Base-by-base conservation (phyloP, 2,329 filamentous ascomycete species). In the Bipolaris sorokiniana region DNA sequence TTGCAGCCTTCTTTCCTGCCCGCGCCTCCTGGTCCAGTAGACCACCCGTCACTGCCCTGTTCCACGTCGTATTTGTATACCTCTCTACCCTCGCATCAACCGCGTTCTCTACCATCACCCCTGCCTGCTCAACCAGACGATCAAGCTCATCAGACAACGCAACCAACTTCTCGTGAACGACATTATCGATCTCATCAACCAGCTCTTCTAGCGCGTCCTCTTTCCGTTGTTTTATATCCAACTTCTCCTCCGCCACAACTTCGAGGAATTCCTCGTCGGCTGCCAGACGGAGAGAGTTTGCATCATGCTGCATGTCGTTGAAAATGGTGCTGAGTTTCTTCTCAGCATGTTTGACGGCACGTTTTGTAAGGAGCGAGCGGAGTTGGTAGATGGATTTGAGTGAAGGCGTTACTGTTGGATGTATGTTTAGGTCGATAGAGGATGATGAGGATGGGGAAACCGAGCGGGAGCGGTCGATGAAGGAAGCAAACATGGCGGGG, bases 151-250 rank as follows among this genome's bases (percentile, higher is more conserved):
- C 36, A 16, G n/a, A 28, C 6, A 50, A 31, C 36, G 33, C 36
- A 18, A 20, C 22, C 10, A 50, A 37, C 48, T 50, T 34, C 7
- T 20, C 23, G 5, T 50, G n/a, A 26, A 33, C n/a, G 23, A 50
- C 38, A n/a, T 50, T 50, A n/a, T 50, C 48, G 13, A 42, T 50
- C 36, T 50, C 36, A 42, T 28, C 36, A 9, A 28, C n/a, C 38
- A 50, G 9, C 38, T 50, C 48, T 23, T 50, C 48, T n/a, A 50
- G 23, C 48, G 36, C 23, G 13, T 50, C 11, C 22, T 50, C 48
- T 31, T 34, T 50, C 48, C 13, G 36, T 38, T 22, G 23, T 33
- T n/a, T 16, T 18, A 50, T 50, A 41, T 50, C 48, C 22, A 15
- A 41, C 23, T 50, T 50, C 36, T 41, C 23, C 28, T 50, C 48